Conservation (phyloP, 192 early-diverging fungal genomes). For the Coemansia erecta region DNA sequence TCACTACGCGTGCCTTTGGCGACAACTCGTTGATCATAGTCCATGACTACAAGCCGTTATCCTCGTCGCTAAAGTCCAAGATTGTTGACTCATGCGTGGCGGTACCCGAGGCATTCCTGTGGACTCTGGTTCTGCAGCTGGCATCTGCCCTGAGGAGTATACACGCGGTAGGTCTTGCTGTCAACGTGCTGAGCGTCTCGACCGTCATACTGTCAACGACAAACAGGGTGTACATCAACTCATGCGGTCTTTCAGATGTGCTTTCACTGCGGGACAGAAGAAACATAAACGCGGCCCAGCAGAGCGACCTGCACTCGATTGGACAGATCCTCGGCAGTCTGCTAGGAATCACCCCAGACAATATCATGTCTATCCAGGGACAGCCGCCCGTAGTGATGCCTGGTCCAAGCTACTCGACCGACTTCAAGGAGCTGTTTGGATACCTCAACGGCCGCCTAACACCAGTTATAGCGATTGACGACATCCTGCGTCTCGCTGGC, state of each 20-base stretch:
- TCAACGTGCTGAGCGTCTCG: conserved; percentile 71
- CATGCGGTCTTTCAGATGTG: conserved; percentile 41
- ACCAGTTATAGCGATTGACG: conserved; percentile 37
- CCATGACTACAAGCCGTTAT: conserved; percentile 85
- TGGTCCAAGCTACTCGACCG: conserved; percentile 65
- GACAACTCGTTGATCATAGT: conserved; percentile 95
- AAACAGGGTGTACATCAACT: conserved; percentile 61
- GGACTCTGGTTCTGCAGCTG: conserved; percentile 42
- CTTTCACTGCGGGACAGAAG: conserved; percentile 9
- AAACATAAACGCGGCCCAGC: conserved; percentile 25
- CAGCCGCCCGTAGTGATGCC: conserved; percentile 70
- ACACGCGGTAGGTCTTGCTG: conserved; percentile 79
- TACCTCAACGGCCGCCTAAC: conserved; percentile 47
- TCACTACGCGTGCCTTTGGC: conserved; percentile 94
- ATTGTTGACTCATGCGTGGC: conserved; percentile 17
- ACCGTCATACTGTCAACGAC: conserved; percentile 85
- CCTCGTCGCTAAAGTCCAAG: conserved; percentile 26
- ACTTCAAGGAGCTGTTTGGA: conserved; percentile 79
- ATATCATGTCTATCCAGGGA: conserved; percentile 12
- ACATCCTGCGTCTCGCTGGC: conserved; percentile 46
- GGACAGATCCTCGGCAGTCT: conserved; percentile 28
- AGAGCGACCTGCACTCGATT: conserved; percentile 33
- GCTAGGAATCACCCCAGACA: conserved; percentile 22
- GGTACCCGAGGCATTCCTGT: conserved; percentile 30
- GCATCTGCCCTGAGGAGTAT: conserved; percentile 65